phyloP scores from a whole-genome alignment of 139 green algal genomes.

The Helicosporidium sp. region DNA sequence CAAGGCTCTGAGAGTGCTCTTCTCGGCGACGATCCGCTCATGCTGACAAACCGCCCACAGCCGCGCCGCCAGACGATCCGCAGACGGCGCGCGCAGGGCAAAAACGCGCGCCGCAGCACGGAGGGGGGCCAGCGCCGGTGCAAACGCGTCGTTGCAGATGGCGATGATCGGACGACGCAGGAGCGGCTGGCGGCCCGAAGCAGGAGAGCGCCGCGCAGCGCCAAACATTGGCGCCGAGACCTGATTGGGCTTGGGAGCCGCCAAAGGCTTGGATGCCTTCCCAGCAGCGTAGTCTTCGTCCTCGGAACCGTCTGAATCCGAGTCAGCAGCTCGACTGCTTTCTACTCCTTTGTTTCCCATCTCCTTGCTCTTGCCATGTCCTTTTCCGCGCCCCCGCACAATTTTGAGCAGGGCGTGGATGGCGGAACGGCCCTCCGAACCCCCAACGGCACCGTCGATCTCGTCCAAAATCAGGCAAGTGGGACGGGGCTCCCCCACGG shows the following conservation, averaged over 20 bases:
- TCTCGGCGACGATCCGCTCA: conserved; percentile 20
- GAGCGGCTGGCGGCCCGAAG: too few relatives aligned
- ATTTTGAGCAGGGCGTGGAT: conserved; percentile 66
- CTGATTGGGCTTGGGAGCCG: too few relatives aligned
- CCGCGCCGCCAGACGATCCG: conserved; percentile 22
- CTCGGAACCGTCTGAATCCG: too few relatives aligned
- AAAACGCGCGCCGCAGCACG: conserved; percentile 55
- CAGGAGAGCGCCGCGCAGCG: too few relatives aligned
- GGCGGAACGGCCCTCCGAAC: conserved; percentile 48
- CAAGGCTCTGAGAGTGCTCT: conserved; percentile 31
- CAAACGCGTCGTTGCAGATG: conserved; percentile 93
- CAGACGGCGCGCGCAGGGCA: conserved; percentile 30
- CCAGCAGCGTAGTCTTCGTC: too few relatives aligned
- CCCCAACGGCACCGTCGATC: conserved; percentile 66
- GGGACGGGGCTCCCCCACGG: conserved; percentile 30
- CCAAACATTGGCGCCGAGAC: too few relatives aligned
- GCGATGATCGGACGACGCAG: conserved; percentile 75
- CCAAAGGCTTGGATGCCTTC: too few relatives aligned
- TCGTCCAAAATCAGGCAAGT: conserved; percentile 92
- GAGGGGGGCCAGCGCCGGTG: conserved; percentile 64
- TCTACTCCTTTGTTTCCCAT: too few relatives aligned
- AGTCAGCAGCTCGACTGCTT: too few relatives aligned
- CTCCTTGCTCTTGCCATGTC: conserved; percentile 3
- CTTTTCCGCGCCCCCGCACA: too few relatives aligned
- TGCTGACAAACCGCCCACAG: conserved; percentile 13